Conservation (phyloP, 1,139 yeast species). For the Pichia sp. region DNA sequence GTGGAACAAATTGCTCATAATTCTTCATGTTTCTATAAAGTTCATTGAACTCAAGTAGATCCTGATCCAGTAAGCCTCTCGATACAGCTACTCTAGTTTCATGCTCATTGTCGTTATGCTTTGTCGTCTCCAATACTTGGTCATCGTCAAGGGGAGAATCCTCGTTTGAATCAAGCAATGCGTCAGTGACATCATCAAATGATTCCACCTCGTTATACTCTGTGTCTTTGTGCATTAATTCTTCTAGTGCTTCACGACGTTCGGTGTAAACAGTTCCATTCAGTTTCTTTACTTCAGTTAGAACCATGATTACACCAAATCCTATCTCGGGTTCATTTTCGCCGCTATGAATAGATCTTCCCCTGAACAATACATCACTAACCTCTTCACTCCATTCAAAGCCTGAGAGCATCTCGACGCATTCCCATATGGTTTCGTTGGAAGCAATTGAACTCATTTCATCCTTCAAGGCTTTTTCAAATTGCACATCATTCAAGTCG, state of each 20-base stretch:
- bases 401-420: constrained; percentile 13
- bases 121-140: neutral
- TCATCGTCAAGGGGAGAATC: constrained; percentile 3
- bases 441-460: constrained; percentile 8
- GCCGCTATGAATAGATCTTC: neutral
- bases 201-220: neutral
- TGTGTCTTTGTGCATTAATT: neutral
- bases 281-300: constrained; percentile 6
- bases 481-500: constrained; percentile 1
- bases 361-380: neutral
- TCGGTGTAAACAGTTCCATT: constrained; percentile 1
- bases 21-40: constrained; percentile 16
- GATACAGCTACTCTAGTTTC: neutral
- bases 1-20: constrained; percentile 6
- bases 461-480: neutral
- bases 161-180: constrained; percentile 15
- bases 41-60: constrained; percentile 17
- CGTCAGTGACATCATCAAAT: constrained; percentile 12
- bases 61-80: constrained; percentile 10
- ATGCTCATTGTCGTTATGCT: neutral
- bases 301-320: constrained; percentile 6
- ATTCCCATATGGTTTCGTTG: constrained; percentile 10
- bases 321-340: constrained; percentile 3
- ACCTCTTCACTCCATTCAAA: constrained; percentile 15
- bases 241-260: neutral